These are phyloP conservation scores for Jamesozyma gamospora DNA, from an alignment of 805 yeast genomes.

Conservation along the genomic window DNA sequence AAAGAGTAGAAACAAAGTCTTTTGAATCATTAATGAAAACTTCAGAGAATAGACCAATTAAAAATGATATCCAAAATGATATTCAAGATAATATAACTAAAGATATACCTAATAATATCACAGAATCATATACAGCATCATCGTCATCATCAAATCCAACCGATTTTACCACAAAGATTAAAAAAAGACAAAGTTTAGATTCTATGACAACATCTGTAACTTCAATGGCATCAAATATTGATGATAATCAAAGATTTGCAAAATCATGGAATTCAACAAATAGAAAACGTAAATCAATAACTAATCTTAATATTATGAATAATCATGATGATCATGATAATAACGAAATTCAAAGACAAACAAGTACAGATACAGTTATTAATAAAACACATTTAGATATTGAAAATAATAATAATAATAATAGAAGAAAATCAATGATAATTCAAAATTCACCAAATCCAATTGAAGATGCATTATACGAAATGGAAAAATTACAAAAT, in stretches of 20 bases:
- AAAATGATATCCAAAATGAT: background rate
- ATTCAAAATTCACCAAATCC: constrained; percentile 18
- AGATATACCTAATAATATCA: background rate
- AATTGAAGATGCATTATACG: constrained; percentile 25
- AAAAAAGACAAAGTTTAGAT: constrained; percentile 22
- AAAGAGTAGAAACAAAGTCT: background rate
- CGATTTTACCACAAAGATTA: constrained; percentile 24
- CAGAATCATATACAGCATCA: constrained; percentile 12
- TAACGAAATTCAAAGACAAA: constrained; percentile 8
- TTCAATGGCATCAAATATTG: constrained; percentile 26
- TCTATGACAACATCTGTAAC: constrained; percentile 28
- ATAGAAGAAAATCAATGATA: constrained; percentile 25
- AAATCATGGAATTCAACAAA: constrained; percentile 28
- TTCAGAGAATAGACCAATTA: constrained; percentile 2
- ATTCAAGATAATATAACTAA: too few species aligned
- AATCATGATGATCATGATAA: background rate
- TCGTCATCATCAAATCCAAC: constrained; percentile 26
- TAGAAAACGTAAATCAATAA: constrained; percentile 26
- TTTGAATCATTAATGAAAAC: constrained; percentile 1
- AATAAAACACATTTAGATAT: background rate
- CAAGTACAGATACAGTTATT: constrained; percentile 12
- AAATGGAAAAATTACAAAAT: constrained; percentile 23
- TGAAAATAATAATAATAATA: background rate
- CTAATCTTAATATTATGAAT: constrained; percentile 11
- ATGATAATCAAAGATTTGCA: constrained; percentile 27